Evolutionary conservation across 2,329 filamentous ascomycete species (phyloP), one percentile per base, ranked within the genome.

Genomic region (Cercospora sp.): DNA sequence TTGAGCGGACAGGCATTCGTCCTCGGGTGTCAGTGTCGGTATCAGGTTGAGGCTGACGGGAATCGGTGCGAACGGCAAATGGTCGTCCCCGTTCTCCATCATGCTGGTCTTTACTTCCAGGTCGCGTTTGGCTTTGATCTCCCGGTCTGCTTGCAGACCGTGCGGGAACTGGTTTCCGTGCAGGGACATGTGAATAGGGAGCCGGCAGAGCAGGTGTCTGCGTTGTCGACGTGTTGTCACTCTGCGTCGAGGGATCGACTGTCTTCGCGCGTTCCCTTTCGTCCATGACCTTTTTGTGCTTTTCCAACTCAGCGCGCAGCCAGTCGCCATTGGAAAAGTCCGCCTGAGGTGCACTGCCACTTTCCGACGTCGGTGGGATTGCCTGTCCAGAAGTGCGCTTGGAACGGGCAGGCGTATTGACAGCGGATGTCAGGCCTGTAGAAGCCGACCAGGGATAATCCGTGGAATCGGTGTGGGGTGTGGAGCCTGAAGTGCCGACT

Each of bases 281-380:
- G 63, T 73, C 71, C 20, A 73, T 67, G 16, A 71, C 67, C 33
- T 69, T 72, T 68, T 71, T 74, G 64, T 78, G 76, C 72, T 79
- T 83, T 62, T 82, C 81, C 33, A 80, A 72, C 68, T 83, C 80
- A 40, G 75, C 73, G 16, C 78, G 79, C 80, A 83, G 82, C 81
- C 81, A 82, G 45, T 82, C 81, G 3, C 78, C 75, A 45, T 81
- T 74, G 6, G 68, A 74, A 9, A 78, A 75, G 61, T 82, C 80
- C 23, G 79, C 76, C 53, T 78, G 76, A n/a, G 78, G 77, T 2
- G 76, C 73, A 48, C 63, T 72, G 26, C 71, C 69, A 18, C 63
- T 68, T 51, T 78, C 76, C 70, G 62, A 65, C 5, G 62, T 62
- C 18, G 69, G 64, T 12, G 78, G 72, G 30, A 74, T 40, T 40